phyloP scores from a whole-genome alignment of 2,329 filamentous ascomycete genomes.

The Calycina herbarum region DNA sequence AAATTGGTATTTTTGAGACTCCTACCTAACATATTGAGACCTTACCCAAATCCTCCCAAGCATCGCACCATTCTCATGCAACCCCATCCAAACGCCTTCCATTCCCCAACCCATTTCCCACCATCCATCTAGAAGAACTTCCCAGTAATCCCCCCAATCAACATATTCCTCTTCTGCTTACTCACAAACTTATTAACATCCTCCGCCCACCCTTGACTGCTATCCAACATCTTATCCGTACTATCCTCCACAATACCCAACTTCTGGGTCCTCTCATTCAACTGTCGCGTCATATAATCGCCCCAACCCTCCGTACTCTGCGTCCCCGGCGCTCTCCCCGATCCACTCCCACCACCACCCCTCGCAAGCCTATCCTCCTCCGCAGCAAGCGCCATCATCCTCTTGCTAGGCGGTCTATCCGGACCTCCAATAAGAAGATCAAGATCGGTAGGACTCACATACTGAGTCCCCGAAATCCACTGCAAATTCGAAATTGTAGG shows the following conservation, averaged over 20 bases:
- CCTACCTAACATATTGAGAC: no score
- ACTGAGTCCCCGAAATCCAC: slow-evolving; percentile 95
- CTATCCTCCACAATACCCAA: slow-evolving; percentile 79
- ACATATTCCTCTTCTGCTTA: slow-evolving; percentile 82
- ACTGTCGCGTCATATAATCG: slow-evolving; percentile 80
- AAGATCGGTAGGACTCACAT: slow-evolving; percentile 82
- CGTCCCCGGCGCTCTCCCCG: slow-evolving; percentile 35
- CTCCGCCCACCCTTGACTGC: slow-evolving; percentile 79
- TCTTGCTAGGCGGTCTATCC: slow-evolving; percentile 82
- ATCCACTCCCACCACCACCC: slow-evolving; percentile 35
- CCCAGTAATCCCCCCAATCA: slow-evolving; percentile 68
- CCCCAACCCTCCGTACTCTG: slow-evolving; percentile 59
- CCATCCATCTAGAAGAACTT: slow-evolving; percentile 47
- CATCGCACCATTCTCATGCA: no score
- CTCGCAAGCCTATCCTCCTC: slow-evolving; percentile 67
- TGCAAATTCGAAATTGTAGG: slow-evolving; percentile 94
- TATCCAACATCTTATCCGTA: slow-evolving; percentile 79
- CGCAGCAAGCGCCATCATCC: slow-evolving; percentile 78
- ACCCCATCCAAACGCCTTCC: slow-evolving; percentile 2
- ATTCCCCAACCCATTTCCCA: neutral
- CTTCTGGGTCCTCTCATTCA: slow-evolving; percentile 89
- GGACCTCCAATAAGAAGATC: slow-evolving; percentile 89
- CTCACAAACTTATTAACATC: slow-evolving; percentile 85
- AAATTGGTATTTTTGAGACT: no score
- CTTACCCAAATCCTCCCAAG: no score